Evolutionary conservation across 768 basidiomycete genomes (phyloP), one percentile per base, ranked within the genome.

Genomic region (Podaxis sp.): DNA sequence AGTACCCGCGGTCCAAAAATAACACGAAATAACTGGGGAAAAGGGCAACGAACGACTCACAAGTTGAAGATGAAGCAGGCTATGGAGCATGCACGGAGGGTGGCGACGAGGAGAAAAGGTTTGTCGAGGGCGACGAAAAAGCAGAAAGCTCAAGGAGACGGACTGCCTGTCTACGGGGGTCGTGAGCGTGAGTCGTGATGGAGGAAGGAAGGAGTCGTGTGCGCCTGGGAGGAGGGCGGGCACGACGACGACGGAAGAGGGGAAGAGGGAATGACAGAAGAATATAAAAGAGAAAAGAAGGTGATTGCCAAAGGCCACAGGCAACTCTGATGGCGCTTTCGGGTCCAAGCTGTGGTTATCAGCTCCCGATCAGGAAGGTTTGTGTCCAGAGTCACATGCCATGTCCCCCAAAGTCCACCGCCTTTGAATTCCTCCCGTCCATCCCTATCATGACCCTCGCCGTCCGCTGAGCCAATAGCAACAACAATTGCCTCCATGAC

Each of bases 171-270:
- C 67, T 69, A 69, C 67, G 66, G 65, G 61, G 66, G 71, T 71
- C 71, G 76, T 78, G 74, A 81, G 79, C 79, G 78, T 79, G 65
- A 69, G 76, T 81, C 81, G 82, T 79, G 74, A 67, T 57, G 68
- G 67, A 68, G 65, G 64, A 65, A 28, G n/a, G 30, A n/a, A 26
- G 8, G 33, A 69, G 66, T 71, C 60, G 63, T 59, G 66, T 59
- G 61, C 61, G 74, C 68, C 74, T 75, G 68, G 65, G 76, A 69
- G 74, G 74, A 33, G 70, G 75, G 71, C 71, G 76, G 72, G 74
- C 75, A 76, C 76, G 75, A 78, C 77, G 76, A 77, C 74, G 72
- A 69, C 65, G 73, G 71, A 61, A 68, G 68, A 72, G 64, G 63
- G 68, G 66, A 66, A 69, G 66, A 70, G 69, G 68, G 67, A 69